phyloP scores from a whole-genome alignment of 1,139 yeast genomes.

The Sugiyamaella novakii region DNA sequence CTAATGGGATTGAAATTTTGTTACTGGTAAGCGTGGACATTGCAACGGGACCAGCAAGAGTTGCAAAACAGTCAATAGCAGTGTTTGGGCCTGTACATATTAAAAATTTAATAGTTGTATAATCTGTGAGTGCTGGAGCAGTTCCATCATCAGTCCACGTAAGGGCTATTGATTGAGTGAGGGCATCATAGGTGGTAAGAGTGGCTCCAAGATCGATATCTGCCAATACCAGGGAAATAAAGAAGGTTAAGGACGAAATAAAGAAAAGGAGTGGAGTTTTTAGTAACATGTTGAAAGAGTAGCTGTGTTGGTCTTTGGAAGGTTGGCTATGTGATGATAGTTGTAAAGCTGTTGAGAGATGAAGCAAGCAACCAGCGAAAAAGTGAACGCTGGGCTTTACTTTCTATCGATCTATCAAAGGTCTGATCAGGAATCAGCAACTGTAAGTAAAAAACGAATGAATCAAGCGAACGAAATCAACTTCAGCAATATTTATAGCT shows the following conservation, averaged over 20 bases:
- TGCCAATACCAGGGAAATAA: conserved; percentile 39
- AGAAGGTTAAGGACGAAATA: neutral
- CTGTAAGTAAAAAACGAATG: too few species aligned
- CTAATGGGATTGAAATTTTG: conserved; percentile 34
- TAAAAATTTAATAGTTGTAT: conserved; percentile 52
- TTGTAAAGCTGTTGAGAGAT: neutral
- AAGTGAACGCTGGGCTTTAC: too few species aligned
- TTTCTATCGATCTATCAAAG: too few species aligned
- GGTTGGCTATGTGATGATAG: neutral
- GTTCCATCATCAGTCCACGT: conserved; percentile 64
- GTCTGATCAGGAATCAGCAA: too few species aligned
- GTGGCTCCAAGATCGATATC: conserved; percentile 62
- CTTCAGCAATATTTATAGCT: too few species aligned
- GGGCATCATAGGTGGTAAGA: conserved; percentile 42
- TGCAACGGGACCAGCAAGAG: conserved; percentile 2
- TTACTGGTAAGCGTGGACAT: conserved; percentile 20
- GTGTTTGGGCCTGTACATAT: conserved; percentile 70
- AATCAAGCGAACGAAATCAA: too few species aligned
- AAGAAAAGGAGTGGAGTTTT: neutral
- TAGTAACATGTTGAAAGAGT: neutral
- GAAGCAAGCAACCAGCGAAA: too few species aligned
- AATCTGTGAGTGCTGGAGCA: conserved; percentile 51
- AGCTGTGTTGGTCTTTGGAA: too few species aligned
- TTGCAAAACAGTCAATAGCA: conserved; percentile 38
- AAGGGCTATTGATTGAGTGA: conserved; percentile 52